Evolutionary conservation across 2,329 filamentous ascomycete genomes (phyloP), one percentile per base, ranked within the genome.

Genomic region (Aureobasidium musti): DNA sequence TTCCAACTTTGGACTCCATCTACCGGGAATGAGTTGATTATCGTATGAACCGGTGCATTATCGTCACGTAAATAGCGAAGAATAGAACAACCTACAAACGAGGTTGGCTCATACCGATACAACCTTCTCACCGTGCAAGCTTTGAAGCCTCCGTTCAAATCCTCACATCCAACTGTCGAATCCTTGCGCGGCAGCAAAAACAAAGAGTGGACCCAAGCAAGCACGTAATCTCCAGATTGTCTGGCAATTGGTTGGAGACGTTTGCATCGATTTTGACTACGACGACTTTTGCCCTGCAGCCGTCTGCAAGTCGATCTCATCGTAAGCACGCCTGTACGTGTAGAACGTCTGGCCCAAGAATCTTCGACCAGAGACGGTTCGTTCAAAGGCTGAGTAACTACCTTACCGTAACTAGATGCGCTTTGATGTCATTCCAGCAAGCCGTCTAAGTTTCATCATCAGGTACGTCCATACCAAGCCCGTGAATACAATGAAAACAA

Each of bases 1-100:
- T 43, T 47, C 43, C 41, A 61, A 61, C 57, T 61, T 19, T 61
- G 23, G n/a, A 49, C 57, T 61, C 43, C 41, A 61, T 49, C 10
- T 1, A 33, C 21, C 54, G 33, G 19, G n/a, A 59, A 59, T 45
- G 39, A 43, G 54, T 59, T 45, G 17, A n/a, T 59, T 30, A 59
- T 23, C 39, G 26, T 11, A 11, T 21, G 37, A 59, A 59, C 54
- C 37, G 23, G 23, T 43, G 17, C 33, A 35, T 35, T 45, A 59
- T 33, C 7, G 45, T 33, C 10, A 54, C 19, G 52, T 37, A 37
- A n/a, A 23, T 11, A 11, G 21, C 10, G 6, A 19, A 7, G 1
- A 35, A 33, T 35, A 35, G 33, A 35, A 35, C 10, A 35, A 11
- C 19, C 14, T 23, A 2, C 14, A 13, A 26, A 2, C 11, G 4